Evolutionary conservation across 768 basidiomycete species (phyloP), one percentile per base, ranked within the genome.

Genomic region (Kwoniella heveanensis): DNA sequence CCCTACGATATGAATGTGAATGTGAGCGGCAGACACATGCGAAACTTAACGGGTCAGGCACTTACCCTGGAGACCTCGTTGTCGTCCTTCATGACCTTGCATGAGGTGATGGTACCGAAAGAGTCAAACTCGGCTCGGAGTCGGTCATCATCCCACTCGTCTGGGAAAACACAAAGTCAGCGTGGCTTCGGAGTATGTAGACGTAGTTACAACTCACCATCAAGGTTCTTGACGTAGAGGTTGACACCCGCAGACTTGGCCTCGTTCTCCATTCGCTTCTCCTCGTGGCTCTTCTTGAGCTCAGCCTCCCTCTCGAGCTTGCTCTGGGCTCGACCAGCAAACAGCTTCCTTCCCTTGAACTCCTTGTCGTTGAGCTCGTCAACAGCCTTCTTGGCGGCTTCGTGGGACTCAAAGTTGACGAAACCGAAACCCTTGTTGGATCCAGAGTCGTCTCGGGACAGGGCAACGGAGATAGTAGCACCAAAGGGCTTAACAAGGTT

Each of bases 181-280:
- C 62, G 27, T 5, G 3, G 47, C 24, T 56, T 27, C 52, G 2
- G 8, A 30, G 52, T 21, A 32, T n/a, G 15, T 55, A 24, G 24
- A 69, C 39, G 3, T 44, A 6, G 32, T n/a, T 13, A 36, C 13
- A 17, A 44, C 78, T 74, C 71, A 80, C 97, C 95, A 82, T 97
- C 95, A 81, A 99, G 83, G 83, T 99, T 99, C 87, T 98, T 99
- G 87, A 98, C 88, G 84, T 98, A 99, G 61, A 99, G 85, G 84
- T 99, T 99, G 81, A 97, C 94, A 61, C 96, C 96, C 73, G 96
- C 93, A 76, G 92, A 96, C 83, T 99, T 99, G 88, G 88, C 90
- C 76, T 94, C 82, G 82, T 94, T 93, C 86, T 99, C 96, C 86
- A 92, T 86, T 83, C 93, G 92, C 54, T 92, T 91, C 77, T 89